Conservation (phyloP, 805 yeast species). For the Saccharomyces jurei region DNA sequence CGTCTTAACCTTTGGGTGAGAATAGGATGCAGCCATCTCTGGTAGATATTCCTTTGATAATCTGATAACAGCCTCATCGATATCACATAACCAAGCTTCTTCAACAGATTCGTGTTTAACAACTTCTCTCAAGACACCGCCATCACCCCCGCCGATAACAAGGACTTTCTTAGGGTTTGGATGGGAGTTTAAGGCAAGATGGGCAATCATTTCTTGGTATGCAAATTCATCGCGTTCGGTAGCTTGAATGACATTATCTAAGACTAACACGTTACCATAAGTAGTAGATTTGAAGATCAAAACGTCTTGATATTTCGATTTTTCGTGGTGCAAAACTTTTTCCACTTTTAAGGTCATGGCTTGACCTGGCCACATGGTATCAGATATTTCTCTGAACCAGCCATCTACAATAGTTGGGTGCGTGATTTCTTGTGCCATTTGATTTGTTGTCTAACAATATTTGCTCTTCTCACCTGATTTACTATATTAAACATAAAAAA, state of each 20-base stretch:
- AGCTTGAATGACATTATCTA: conserved; percentile 91
- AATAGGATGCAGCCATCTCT: conserved; percentile 72
- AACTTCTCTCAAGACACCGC: conserved; percentile 93
- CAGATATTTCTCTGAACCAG: conserved; percentile 93
- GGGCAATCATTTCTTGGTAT: conserved; percentile 97
- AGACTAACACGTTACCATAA: conserved; percentile 90
- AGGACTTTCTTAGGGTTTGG: conserved; percentile 89
- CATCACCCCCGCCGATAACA: conserved; percentile 98
- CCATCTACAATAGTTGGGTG: conserved; percentile 54
- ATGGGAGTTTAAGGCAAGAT: conserved; percentile 85
- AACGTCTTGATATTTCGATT: conserved; percentile 88
- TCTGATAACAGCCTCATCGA: conserved; percentile 86
- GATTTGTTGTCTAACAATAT: not conserved
- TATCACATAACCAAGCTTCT: conserved; percentile 87
- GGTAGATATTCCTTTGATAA: conserved; percentile 85
- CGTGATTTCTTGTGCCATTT: conserved; percentile 30
- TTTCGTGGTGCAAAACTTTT: conserved; percentile 73
- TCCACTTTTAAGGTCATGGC: conserved; percentile 89
- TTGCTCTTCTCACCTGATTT: not conserved
- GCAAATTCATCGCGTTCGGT: conserved; percentile 97
- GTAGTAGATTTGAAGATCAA: conserved; percentile 86
- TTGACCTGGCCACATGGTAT: conserved; percentile 98
- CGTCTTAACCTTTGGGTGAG: conserved; percentile 82
- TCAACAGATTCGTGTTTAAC: conserved; percentile 83
- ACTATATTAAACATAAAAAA: not conserved